phyloP scores from a whole-genome alignment of 352 stramenopile species.

The Phytophthora foliorum region DNA sequence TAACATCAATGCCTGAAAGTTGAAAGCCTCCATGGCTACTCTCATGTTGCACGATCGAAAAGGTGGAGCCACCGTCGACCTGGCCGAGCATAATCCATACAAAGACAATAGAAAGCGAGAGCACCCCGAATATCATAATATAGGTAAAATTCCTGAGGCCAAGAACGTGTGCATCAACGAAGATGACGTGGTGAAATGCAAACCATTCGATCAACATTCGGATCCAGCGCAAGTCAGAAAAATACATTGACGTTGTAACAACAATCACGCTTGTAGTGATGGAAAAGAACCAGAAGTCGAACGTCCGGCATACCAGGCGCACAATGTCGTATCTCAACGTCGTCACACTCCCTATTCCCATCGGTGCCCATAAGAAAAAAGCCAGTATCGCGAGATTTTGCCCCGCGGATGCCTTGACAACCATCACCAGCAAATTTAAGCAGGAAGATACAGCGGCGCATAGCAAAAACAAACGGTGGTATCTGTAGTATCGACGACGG shows the following conservation, averaged over 20 bases:
- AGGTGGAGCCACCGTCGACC: slow-evolving; percentile 19
- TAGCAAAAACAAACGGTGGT: slow-evolving; percentile 29
- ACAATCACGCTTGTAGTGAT: slow-evolving; percentile 31
- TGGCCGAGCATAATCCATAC: slow-evolving; percentile 27
- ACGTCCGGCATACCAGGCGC: slow-evolving; percentile 35
- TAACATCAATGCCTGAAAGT: slow-evolving; percentile 27
- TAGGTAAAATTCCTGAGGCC: slow-evolving; percentile 21
- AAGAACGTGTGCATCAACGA: slow-evolving; percentile 39
- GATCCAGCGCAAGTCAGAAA: slow-evolving; percentile 31
- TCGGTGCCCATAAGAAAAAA: slow-evolving; percentile 27
- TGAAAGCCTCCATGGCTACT: slow-evolving; percentile 25
- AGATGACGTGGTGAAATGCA: slow-evolving; percentile 41
- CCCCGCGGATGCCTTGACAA: slow-evolving; percentile 17
- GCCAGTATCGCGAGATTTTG: slow-evolving; percentile 22
- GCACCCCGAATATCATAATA: slow-evolving; percentile 20
- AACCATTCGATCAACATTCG: slow-evolving; percentile 34
- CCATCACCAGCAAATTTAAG: slow-evolving; percentile 20
- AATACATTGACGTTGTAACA: slow-evolving; percentile 39
- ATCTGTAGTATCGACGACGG: slow-evolving; percentile 27
- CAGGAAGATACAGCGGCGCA: slow-evolving; percentile 19
- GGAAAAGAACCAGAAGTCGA: slow-evolving; percentile 58
- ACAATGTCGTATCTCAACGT: slow-evolving; percentile 48
- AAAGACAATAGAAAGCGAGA: slow-evolving; percentile 19
- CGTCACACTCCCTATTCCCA: slow-evolving; percentile 30
- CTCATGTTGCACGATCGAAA: slow-evolving; percentile 29